phyloP scores from a whole-genome alignment of 2,329 filamentous ascomycete species.

The Tolypocladium amazonense region DNA sequence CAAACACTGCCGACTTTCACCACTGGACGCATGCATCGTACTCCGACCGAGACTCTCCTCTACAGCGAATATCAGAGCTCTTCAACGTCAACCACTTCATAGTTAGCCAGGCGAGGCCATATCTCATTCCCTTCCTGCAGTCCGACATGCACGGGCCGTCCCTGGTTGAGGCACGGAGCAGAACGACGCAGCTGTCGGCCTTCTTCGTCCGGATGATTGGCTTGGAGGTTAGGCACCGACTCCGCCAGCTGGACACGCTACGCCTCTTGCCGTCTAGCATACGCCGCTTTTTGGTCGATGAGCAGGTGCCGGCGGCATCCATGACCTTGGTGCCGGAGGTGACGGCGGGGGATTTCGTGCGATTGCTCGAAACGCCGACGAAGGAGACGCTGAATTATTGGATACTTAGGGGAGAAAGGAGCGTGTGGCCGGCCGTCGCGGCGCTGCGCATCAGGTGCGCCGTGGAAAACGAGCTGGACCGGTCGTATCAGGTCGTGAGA shows the following conservation, averaged over 20 bases:
- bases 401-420: slow-evolving; percentile 74
- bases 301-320: slow-evolving; percentile 66
- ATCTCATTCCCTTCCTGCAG: slow-evolving; percentile 75
- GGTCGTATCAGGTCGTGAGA: slow-evolving; percentile 71
- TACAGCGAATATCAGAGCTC: slow-evolving; percentile 65
- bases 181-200: slow-evolving; percentile 44
- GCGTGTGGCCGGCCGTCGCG: slow-evolving; percentile 82
- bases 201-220: slow-evolving; percentile 59
- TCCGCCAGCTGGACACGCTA: slow-evolving; percentile 71
- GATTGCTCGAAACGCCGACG: slow-evolving; percentile 75
- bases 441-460: slow-evolving; percentile 74
- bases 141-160: slow-evolving; percentile 70
- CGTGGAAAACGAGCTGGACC: slow-evolving; percentile 79
- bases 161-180: slow-evolving; percentile 46
- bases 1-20: slow-evolving; percentile 50
- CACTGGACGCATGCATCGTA: slow-evolving; percentile 58
- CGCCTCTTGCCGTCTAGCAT: slow-evolving; percentile 60
- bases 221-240: slow-evolving; percentile 68
- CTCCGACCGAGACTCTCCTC: slow-evolving; percentile 51
- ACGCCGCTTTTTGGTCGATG: slow-evolving; percentile 70
- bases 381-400: slow-evolving; percentile 68
- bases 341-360: slow-evolving; percentile 59
- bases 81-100: slow-evolving; percentile 96
- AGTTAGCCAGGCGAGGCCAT: slow-evolving; percentile 82
- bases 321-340: slow-evolving; percentile 78